Conservation (phyloP, 2,329 filamentous ascomycete species). For the Diaporthe caulivora region DNA sequence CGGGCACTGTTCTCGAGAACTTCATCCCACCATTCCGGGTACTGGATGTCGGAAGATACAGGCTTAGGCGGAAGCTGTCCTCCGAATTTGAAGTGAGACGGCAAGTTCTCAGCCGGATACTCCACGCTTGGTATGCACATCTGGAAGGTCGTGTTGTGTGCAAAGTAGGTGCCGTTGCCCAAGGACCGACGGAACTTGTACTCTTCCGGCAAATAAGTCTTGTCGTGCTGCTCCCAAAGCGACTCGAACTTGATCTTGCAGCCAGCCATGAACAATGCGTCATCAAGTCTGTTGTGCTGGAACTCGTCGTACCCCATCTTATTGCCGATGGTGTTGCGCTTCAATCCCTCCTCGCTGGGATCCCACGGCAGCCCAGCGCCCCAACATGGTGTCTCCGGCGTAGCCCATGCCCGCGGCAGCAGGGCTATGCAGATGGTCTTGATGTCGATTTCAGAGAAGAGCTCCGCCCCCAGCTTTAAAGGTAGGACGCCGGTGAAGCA, state of each 20-base stretch:
- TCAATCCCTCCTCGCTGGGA: neutral
- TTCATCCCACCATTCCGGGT: conserved; percentile 60
- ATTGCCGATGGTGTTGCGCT: neutral
- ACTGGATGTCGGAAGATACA: conserved; percentile 45
- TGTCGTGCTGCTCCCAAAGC: neutral
- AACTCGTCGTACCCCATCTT: neutral
- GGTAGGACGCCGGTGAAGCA: neutral
- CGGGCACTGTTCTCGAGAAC: conserved; percentile 49
- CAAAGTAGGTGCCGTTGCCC: conserved; percentile 1
- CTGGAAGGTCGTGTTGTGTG: conserved; percentile 28
- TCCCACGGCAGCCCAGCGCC: neutral
- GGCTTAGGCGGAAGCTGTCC: conserved; percentile 48
- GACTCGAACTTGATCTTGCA: neutral
- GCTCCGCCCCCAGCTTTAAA: neutral
- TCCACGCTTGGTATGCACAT: conserved; percentile 25
- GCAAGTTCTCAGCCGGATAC: conserved; percentile 11
- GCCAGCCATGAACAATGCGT: neutral
- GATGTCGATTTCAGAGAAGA: neutral
- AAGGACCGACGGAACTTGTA: neutral
- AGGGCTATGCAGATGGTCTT: neutral
- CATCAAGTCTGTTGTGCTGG: neutral
- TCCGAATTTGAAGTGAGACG: conserved; percentile 22
- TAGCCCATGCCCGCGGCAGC: neutral
- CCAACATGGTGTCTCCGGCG: neutral
- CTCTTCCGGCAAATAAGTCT: neutral